A percentile compares a stretch with the other conserved stretches of the same genome.
phyloP scores from a whole-genome alignment of 2,329 filamentous ascomycete species.

The Sporothrix dimorphospora region DNA sequence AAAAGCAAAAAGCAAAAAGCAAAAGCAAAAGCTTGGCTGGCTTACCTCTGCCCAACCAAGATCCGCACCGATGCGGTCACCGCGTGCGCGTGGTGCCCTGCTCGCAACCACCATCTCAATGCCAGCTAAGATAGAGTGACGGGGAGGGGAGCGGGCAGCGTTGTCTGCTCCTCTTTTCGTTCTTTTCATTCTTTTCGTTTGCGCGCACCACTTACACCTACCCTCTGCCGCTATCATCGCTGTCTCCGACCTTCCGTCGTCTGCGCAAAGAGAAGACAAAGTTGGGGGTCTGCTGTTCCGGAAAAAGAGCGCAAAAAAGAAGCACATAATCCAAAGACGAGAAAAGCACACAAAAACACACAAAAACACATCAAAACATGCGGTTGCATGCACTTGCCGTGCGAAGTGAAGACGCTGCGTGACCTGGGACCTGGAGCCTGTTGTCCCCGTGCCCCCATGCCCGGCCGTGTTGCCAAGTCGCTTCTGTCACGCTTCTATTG shows the following conservation, averaged over 20 bases:
- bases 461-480: not conserved
- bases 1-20: not conserved
- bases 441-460: not conserved
- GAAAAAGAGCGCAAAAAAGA: constrained; percentile 5
- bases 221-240: not conserved
- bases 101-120: not conserved
- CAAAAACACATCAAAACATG: not conserved
- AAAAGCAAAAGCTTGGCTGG: constrained; percentile 11
- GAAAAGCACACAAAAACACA: constrained; percentile 1
- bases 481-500: not conserved
- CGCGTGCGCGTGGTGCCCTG: constrained; percentile 5
- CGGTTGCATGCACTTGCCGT: not conserved
- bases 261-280: not conserved
- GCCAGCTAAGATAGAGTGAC: not conserved
- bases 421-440: not conserved
- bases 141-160: not conserved
- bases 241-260: not conserved
- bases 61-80: constrained; percentile 20
- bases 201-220: not conserved
- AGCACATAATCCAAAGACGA: not conserved
- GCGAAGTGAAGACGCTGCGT: constrained; percentile 10
- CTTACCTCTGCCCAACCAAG: constrained; percentile 15
- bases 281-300: not conserved
- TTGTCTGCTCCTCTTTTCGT: not conserved
- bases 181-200: not conserved